Conservation (phyloP, 2,329 filamentous ascomycete species). For the Catunica adiposa region DNA sequence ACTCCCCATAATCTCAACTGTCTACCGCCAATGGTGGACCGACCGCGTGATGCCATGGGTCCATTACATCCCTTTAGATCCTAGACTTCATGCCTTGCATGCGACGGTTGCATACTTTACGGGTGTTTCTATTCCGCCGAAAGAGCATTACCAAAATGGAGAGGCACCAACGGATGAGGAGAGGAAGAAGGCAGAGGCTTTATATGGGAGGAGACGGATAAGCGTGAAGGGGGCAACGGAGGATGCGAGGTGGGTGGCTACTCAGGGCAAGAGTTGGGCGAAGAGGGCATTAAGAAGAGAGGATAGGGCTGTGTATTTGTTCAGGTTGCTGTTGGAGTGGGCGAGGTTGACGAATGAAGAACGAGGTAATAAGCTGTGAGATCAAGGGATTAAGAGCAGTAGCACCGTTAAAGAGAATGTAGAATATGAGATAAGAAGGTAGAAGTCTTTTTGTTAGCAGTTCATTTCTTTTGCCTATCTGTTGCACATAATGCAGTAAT, state of each 20-base stretch:
- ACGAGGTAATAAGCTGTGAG: conserved; percentile 44
- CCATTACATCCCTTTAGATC: conserved; percentile 65
- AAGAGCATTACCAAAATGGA: conserved; percentile 19
- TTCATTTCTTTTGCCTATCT: too few relatives aligned
- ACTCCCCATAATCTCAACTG: conserved; percentile 52
- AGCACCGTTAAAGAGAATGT: background rate
- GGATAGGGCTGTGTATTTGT: conserved; percentile 54
- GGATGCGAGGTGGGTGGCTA: conserved; percentile 48
- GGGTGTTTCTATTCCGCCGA: conserved; percentile 28
- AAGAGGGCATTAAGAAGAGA: conserved; percentile 53
- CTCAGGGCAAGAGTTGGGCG: conserved; percentile 53
- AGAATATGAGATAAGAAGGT: background rate
- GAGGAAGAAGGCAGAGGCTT: conserved; percentile 30
- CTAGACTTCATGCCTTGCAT: conserved; percentile 57
- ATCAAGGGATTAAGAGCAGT: too few relatives aligned
- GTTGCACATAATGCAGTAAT: too few relatives aligned
- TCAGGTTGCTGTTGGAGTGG: conserved; percentile 51
- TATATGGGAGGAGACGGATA: conserved; percentile 16
- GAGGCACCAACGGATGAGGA: conserved; percentile 24
- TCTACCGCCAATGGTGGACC: conserved; percentile 69
- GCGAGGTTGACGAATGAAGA: conserved; percentile 45
- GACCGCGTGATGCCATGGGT: conserved; percentile 58
- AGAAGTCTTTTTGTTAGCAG: too few relatives aligned
- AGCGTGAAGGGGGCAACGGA: conserved; percentile 18
- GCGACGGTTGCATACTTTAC: conserved; percentile 59